phyloP scores from a whole-genome alignment of 31 red algal species.

The Asparagopsis taxiformis region DNA sequence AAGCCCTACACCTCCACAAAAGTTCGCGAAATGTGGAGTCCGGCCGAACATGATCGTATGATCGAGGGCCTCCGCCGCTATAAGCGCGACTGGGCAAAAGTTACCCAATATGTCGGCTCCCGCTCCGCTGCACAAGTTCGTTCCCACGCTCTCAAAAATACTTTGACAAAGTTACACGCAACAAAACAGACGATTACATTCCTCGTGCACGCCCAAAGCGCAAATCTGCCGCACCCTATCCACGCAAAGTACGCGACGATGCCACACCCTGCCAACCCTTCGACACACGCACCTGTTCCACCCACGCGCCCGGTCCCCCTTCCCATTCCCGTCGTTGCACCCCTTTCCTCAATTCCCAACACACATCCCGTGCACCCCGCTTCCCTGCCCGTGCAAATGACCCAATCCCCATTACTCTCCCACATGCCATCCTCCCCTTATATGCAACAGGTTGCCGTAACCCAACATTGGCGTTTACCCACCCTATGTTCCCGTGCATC shows the following conservation, averaged over 20 bases:
- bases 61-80: constrained; percentile 80
- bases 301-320: constrained; percentile 7
- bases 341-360: not conserved
- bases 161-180: constrained; percentile 82
- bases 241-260: constrained; percentile 38
- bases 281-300: not conserved
- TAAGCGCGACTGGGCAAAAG: constrained; percentile 91
- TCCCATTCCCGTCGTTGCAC: not conserved
- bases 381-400: not conserved
- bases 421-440: constrained; percentile 3
- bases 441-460: not conserved
- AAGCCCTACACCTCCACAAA: constrained; percentile 90
- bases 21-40: constrained; percentile 91
- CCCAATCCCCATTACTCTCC: constrained; percentile 15
- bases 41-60: constrained; percentile 85
- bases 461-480: not conserved
- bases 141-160: constrained; percentile 97
- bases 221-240: constrained; percentile 60
- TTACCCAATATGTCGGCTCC: constrained; percentile 76
- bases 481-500: constrained; percentile 1
- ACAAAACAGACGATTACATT: constrained; percentile 81
- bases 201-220: constrained; percentile 81
- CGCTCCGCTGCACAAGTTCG: constrained; percentile 86
- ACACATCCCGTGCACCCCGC: not conserved
- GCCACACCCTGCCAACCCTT: not conserved